These are phyloP conservation scores for Pythium rhizo-oryzae DNA, from an alignment of 352 stramenopile genomes.

Conservation along the genomic window DNA sequence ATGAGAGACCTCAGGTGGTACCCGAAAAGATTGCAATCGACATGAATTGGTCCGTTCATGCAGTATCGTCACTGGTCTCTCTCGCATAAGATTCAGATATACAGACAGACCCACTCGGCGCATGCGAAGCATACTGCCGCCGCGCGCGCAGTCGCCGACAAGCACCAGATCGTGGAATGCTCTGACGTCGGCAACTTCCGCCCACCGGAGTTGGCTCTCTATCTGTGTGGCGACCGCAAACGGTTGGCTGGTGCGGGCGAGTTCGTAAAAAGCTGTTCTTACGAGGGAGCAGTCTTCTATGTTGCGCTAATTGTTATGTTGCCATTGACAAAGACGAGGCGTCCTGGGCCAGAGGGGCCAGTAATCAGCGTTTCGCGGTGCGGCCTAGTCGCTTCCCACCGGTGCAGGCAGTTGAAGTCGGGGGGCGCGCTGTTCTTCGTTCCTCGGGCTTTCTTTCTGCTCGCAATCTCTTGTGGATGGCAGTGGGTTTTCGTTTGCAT, in stretches of 20 bases:
- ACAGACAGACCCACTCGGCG: not conserved
- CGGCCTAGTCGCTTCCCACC: not conserved
- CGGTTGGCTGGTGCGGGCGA: slow-evolving; percentile 16
- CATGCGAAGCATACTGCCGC: no score
- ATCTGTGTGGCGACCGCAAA: not conserved
- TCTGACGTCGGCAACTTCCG: no score
- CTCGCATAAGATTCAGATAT: not conserved
- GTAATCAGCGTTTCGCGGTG: slow-evolving; percentile 7
- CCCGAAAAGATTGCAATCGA: slow-evolving; percentile 91
- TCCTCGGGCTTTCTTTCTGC: not conserved
- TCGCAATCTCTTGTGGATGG: not conserved
- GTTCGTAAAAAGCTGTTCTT: slow-evolving; percentile 32
- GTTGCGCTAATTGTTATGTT: slow-evolving; percentile 16
- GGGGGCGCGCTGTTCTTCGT: no score
- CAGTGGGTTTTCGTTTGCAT: not conserved
- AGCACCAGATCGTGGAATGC: no score
- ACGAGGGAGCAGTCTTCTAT: slow-evolving; percentile 3
- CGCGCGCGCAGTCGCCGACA: no score
- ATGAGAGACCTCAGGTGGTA: slow-evolving; percentile 85
- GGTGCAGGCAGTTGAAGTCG: slow-evolving; percentile 17
- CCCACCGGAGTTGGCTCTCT: not conserved
- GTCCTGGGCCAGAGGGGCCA: not conserved
- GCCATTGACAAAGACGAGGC: slow-evolving; percentile 16
- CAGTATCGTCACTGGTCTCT: slow-evolving; percentile 74
- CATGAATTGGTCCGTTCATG: slow-evolving; percentile 89